Percentiles rank a stretch among this genome's conserved stretches.
Evolutionary conservation across 2,329 filamentous ascomycete genomes (phyloP).

Genomic region (Exophiala sideris): DNA sequence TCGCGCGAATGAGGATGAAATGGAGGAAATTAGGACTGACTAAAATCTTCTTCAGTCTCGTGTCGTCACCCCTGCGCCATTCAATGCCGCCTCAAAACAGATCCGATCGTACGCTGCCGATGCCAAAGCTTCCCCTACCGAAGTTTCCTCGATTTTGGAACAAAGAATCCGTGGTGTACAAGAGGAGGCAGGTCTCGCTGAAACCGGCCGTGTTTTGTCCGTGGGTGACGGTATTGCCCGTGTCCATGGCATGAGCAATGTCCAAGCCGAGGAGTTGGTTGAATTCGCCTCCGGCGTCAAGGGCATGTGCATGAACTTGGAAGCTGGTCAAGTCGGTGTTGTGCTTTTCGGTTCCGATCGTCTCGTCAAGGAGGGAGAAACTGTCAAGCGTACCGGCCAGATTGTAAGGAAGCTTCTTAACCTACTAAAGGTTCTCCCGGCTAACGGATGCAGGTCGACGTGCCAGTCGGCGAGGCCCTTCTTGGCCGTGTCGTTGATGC

Average conservation of each 20-base stretch:
- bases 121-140: constrained; percentile 91
- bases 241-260: constrained; percentile 99
- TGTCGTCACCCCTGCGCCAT: constrained; percentile 75
- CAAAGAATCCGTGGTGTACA: constrained; percentile 98
- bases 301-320: constrained; percentile 99
- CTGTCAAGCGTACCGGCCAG: constrained; percentile 98
- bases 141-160: constrained; percentile 99
- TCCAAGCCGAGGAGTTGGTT: constrained; percentile 99
- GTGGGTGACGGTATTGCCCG: constrained; percentile 99
- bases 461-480: constrained; percentile 87
- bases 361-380: constrained; percentile 99
- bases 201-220: constrained; percentile 98
- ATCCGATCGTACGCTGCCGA: constrained; percentile 86
- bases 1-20: neutral
- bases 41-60: constrained; percentile 62
- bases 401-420: constrained; percentile 65
- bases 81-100: constrained; percentile 68
- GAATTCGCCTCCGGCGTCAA: constrained; percentile 99
- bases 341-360: constrained; percentile 99
- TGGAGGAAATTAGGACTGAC: constrained; percentile 34
- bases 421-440: constrained; percentile 12
- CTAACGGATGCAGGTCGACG: constrained; percentile 69
- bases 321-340: constrained; percentile 99
- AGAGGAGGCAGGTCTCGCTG: constrained; percentile 92
- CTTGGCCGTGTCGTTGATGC: constrained; percentile 98